These are phyloP conservation scores for Pichia exigua DNA, from an alignment of 805 yeast genomes.

Conservation along the genomic window DNA sequence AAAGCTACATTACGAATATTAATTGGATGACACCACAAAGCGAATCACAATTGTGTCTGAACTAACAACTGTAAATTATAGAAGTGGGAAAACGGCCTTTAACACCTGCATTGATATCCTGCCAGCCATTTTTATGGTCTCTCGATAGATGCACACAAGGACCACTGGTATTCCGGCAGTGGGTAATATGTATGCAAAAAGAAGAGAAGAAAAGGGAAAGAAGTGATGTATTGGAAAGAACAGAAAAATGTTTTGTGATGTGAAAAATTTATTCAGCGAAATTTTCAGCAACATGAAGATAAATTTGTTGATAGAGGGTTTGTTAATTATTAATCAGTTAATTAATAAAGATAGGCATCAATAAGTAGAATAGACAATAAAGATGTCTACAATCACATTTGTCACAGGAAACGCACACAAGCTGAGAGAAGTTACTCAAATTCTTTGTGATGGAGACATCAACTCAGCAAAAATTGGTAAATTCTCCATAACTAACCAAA, in stretches of 20 bases:
- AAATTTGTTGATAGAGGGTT: neutral
- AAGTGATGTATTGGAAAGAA: neutral
- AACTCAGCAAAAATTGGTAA: conserved; percentile 37
- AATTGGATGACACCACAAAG: conserved; percentile 24
- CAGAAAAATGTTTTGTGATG: neutral
- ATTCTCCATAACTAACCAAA: conserved; percentile 47
- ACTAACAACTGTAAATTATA: conserved; percentile 19
- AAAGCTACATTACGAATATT: neutral
- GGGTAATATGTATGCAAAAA: conserved; percentile 23
- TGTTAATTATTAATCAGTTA: neutral
- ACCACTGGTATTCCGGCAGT: conserved; percentile 38
- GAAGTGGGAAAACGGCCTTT: conserved; percentile 2
- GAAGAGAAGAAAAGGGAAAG: conserved; percentile 8
- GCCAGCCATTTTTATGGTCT: conserved; percentile 35
- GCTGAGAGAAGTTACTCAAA: conserved; percentile 73
- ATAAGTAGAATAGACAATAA: neutral
- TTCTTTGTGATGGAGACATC: conserved; percentile 39
- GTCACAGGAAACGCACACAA: conserved; percentile 82
- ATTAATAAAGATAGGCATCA: neutral
- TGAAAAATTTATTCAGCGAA: neutral
- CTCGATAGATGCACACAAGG: conserved; percentile 25
- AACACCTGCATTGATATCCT: conserved; percentile 23
- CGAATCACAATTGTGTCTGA: conserved; percentile 22
- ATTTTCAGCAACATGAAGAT: neutral
- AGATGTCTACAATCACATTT: conserved; percentile 20